phyloP scores from a whole-genome alignment of 106 monocot species.

The Hemerocallis citrina region DNA sequence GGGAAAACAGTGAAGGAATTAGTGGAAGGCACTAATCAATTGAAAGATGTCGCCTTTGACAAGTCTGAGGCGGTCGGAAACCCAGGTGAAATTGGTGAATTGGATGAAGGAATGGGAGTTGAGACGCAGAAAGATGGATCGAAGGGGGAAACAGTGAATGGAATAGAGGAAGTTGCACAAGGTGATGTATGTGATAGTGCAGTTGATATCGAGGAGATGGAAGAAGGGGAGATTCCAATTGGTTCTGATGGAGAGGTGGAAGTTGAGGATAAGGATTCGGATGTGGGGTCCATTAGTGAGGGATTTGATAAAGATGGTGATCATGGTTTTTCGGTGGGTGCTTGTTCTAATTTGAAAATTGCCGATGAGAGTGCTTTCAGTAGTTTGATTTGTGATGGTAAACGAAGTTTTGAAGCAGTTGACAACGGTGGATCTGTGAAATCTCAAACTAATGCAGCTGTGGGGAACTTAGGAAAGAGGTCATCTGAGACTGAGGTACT shows the following conservation, averaged over 20 bases:
- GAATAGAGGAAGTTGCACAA: no score
- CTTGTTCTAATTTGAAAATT: background rate
- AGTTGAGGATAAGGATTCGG: background rate
- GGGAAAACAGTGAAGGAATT: background rate
- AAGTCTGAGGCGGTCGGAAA: background rate
- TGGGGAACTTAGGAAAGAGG: no score
- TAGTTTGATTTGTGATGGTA: background rate
- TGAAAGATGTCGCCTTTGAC: background rate
- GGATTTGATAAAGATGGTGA: background rate
- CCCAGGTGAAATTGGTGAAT: no score
- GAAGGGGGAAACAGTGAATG: background rate
- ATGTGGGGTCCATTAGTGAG: background rate
- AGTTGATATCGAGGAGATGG: conserved; percentile 18
- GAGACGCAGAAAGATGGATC: background rate
- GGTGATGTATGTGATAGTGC: background rate
- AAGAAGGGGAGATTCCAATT: conserved; percentile 74
- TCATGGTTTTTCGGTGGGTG: background rate
- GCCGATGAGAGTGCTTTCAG: background rate
- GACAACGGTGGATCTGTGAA: background rate
- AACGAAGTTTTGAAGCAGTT: background rate
- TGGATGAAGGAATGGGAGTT: background rate
- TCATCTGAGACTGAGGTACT: no score
- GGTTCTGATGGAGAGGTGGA: conserved; percentile 19
- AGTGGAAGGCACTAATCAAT: background rate
- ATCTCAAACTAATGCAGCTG: background rate